These are phyloP conservation scores for Trichosanthes cucumerina DNA, from an alignment of 306 rosid genomes.

Conservation along the genomic window DNA sequence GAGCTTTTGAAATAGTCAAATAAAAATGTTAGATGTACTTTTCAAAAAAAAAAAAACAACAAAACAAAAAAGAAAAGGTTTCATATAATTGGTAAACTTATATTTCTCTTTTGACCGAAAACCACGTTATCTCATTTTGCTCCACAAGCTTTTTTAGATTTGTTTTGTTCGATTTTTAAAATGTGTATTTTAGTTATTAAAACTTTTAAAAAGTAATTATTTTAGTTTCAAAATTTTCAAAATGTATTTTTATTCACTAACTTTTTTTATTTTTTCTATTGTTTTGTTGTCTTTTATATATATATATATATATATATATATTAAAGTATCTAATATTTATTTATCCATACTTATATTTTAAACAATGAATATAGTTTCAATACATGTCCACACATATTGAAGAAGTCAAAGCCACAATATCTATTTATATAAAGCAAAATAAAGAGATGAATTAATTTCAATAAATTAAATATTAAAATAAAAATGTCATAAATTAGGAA, in stretches of 20 bases:
- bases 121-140: background rate
- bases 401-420: too few species aligned
- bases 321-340: background rate
- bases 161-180: background rate
- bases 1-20: background rate
- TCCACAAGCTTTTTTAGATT: background rate
- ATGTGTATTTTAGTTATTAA: background rate
- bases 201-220: background rate
- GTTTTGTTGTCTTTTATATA: background rate
- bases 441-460: too few species aligned
- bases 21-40: background rate
- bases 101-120: background rate
- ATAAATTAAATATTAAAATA: too few species aligned
- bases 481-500: too few species aligned
- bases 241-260: background rate
- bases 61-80: background rate
- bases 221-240: background rate
- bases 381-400: too few species aligned
- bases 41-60: background rate
- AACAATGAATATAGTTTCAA: too few species aligned
- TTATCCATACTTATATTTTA: too few species aligned
- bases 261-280: background rate
- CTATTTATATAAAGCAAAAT: background rate
- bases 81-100: background rate
- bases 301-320: background rate